Evolutionary conservation across 108 stramenopile genomes (phyloP).

Genomic region (Nannochloropsis granulata): DNA sequence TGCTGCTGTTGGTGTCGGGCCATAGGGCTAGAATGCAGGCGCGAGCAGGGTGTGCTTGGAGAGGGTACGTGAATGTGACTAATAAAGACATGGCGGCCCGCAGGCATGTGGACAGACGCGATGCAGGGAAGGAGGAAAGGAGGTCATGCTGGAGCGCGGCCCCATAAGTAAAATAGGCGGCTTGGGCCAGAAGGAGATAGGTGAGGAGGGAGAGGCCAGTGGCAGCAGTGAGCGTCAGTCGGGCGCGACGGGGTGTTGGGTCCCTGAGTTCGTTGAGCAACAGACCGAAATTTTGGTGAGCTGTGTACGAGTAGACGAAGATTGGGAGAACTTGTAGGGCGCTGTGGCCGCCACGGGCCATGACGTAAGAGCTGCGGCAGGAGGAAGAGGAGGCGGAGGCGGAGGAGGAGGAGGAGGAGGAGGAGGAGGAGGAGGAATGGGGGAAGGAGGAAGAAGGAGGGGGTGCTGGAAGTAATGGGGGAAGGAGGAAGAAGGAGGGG

Average conservation of each 20-base stretch:
- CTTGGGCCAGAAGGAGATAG: conserved; percentile 42
- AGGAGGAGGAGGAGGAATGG: too few relatives aligned
- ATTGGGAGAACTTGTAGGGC: conserved; percentile 38
- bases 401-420: not conserved
- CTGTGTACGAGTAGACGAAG: conserved; percentile 57
- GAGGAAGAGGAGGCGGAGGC: not conserved
- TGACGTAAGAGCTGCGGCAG: not conserved
- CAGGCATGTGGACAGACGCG: conserved; percentile 37
- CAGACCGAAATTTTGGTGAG: conserved; percentile 58
- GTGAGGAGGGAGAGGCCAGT: conserved; percentile 39
- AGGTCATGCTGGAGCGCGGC: conserved; percentile 45
- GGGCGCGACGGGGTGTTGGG: conserved; percentile 35
- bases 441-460: too few relatives aligned
- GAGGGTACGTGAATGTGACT: conserved; percentile 47
- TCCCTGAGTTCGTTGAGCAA: conserved; percentile 48
- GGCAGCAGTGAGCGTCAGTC: conserved; percentile 38
- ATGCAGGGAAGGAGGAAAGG: conserved; percentile 47
- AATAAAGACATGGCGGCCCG: conserved; percentile 48
- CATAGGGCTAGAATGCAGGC: conserved; percentile 29
- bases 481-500: too few relatives aligned
- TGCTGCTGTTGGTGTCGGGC: not conserved
- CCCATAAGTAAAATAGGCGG: conserved; percentile 53
- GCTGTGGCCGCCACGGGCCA: not conserved
- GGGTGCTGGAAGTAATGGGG: too few relatives aligned
- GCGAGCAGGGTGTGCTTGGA: conserved; percentile 45